These are phyloP conservation scores for Phoma sp. DNA, from an alignment of 2,329 filamentous ascomycete genomes.

Conservation along the genomic window DNA sequence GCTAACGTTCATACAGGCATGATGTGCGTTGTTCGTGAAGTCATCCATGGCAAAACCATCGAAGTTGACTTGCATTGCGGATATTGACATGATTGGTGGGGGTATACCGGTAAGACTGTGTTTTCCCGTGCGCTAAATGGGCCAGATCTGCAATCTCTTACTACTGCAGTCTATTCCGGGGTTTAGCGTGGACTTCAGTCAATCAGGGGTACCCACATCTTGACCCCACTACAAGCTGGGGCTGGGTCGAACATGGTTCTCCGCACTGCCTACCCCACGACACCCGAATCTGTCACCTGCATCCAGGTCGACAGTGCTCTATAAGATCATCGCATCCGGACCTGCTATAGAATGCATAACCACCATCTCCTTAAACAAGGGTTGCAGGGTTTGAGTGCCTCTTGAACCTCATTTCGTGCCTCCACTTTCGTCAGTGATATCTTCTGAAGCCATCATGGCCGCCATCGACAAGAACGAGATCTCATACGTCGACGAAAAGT, in stretches of 20 bases:
- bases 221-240: neutral
- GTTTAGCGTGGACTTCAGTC: neutral
- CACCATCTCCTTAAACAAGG: neutral
- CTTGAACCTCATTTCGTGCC: neutral
- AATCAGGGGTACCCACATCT: neutral
- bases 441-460: conserved; percentile 14
- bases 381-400: neutral
- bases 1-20: no score
- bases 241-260: conserved; percentile 1
- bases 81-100: neutral
- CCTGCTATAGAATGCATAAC: neutral
- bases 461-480: conserved; percentile 31
- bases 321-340: conserved; percentile 5
- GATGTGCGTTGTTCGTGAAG: no score
- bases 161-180: neutral
- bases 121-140: neutral
- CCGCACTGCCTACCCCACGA: conserved; percentile 3
- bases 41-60: no score
- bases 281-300: neutral
- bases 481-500: conserved; percentile 29
- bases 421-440: neutral
- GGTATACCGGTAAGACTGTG: no score
- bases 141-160: neutral
- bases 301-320: neutral
- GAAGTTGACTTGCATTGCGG: no score